phyloP scores from a whole-genome alignment of 2,329 filamentous ascomycete species.

The Cercospora zeina region DNA sequence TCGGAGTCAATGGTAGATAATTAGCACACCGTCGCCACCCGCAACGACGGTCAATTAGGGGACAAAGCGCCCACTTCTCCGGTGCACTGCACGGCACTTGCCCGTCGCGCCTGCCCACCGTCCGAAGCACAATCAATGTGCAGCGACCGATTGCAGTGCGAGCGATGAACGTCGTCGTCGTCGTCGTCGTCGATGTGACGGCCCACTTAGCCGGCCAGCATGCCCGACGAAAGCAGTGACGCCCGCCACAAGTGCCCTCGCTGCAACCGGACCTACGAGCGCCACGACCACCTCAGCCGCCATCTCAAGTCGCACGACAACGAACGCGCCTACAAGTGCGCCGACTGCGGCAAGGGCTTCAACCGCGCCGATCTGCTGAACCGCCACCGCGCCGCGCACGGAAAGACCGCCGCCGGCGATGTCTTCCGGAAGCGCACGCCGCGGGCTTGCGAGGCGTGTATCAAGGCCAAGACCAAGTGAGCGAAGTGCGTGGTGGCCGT shows the following conservation, averaged over 20 bases:
- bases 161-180: neutral
- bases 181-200: too few species aligned
- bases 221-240: neutral
- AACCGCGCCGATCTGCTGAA: slow-evolving; percentile 36
- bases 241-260: slow-evolving; percentile 32
- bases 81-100: too few species aligned
- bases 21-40: too few species aligned
- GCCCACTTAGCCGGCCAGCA: slow-evolving; percentile 5
- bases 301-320: slow-evolving; percentile 37
- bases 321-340: slow-evolving; percentile 31
- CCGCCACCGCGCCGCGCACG: slow-evolving; percentile 32
- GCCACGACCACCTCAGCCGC: slow-evolving; percentile 32
- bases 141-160: too few species aligned
- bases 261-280: slow-evolving; percentile 32
- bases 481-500: neutral
- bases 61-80: too few species aligned
- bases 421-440: slow-evolving; percentile 31
- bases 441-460: slow-evolving; percentile 32
- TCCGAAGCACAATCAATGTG: too few species aligned
- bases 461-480: slow-evolving; percentile 32
- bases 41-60: too few species aligned
- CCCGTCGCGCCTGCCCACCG: too few species aligned
- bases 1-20: too few species aligned
- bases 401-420: slow-evolving; percentile 28
- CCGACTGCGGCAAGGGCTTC: slow-evolving; percentile 36